Percentiles rank a stretch among this genome's conserved stretches.
Evolutionary conservation across 805 yeast species (phyloP).

Genomic region (Zygoascus flipseniorum): DNA sequence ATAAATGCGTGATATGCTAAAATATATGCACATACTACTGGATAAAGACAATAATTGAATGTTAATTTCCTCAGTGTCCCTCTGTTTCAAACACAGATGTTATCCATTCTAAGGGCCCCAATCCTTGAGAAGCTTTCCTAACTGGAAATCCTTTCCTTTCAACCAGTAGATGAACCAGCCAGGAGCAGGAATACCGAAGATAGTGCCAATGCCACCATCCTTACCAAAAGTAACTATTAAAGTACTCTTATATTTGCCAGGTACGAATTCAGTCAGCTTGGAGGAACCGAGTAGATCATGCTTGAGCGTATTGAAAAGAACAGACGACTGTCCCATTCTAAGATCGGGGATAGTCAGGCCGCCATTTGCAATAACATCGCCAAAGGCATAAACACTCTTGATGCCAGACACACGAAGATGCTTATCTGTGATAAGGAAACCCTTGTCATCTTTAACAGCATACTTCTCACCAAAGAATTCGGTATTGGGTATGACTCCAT

Average conservation of each 20-base stretch:
- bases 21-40: too few species aligned
- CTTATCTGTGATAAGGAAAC: constrained; percentile 12
- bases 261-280: constrained; percentile 1
- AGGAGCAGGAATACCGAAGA: constrained; percentile 15
- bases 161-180: constrained; percentile 11
- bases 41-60: too few species aligned
- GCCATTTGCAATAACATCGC: constrained; percentile 13
- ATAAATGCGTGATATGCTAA: too few species aligned
- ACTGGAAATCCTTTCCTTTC: constrained; percentile 12
- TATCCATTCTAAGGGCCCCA: background rate
- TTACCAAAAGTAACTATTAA: constrained; percentile 13
- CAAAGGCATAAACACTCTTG: constrained; percentile 12
- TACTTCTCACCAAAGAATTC: constrained; percentile 11
- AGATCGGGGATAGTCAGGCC: constrained; percentile 10
- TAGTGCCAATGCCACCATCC: constrained; percentile 16
- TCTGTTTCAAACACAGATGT: too few species aligned
- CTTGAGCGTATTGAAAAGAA: constrained; percentile 8
- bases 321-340: constrained; percentile 4
- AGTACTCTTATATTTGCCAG: background rate
- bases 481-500: constrained; percentile 16
- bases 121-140: background rate
- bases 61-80: too few species aligned
- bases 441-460: constrained; percentile 8
- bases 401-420: constrained; percentile 11
- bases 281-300: constrained; percentile 9